These are phyloP conservation scores for Lactifluus rugatus DNA, from an alignment of 768 basidiomycete species.

Conservation along the genomic window DNA sequence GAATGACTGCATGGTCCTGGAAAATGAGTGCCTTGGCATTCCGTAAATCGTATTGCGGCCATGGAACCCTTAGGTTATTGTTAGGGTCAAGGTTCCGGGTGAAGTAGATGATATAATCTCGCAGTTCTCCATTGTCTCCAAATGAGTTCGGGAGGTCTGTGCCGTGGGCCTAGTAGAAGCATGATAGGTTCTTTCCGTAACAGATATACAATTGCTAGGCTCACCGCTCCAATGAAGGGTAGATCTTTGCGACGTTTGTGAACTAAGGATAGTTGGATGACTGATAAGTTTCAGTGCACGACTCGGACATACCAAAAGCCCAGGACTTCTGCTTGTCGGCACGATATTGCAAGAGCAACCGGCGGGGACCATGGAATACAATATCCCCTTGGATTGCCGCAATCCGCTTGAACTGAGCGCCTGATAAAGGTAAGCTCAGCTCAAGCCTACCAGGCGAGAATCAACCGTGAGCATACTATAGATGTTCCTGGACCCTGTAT, in stretches of 20 bases:
- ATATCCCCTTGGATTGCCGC: too few relatives aligned
- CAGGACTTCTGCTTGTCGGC: slow-evolving; percentile 8
- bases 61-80: not conserved
- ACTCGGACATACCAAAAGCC: slow-evolving; percentile 4
- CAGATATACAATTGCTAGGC: not conserved
- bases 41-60: slow-evolving; percentile 5
- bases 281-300: not conserved
- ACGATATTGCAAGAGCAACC: too few relatives aligned
- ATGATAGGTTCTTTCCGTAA: not conserved
- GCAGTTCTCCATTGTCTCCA: not conserved
- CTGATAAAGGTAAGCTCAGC: not conserved
- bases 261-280: not conserved
- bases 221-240: slow-evolving; percentile 12
- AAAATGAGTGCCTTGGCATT: slow-evolving; percentile 4
- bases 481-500: slow-evolving; percentile 12
- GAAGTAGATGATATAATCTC: slow-evolving; percentile 10
- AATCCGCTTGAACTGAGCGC: too few relatives aligned
- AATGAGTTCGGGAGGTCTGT: slow-evolving; percentile 9
- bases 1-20: slow-evolving; percentile 2
- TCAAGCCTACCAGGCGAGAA: not conserved
- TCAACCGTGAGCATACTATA: not conserved
- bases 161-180: not conserved
- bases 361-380: too few relatives aligned
- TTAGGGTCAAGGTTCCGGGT: slow-evolving; percentile 7
- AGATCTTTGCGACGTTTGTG: slow-evolving; percentile 2